Base-by-base conservation (phyloP, 768 basidiomycete species). In the Mycena haematopus region DNA sequence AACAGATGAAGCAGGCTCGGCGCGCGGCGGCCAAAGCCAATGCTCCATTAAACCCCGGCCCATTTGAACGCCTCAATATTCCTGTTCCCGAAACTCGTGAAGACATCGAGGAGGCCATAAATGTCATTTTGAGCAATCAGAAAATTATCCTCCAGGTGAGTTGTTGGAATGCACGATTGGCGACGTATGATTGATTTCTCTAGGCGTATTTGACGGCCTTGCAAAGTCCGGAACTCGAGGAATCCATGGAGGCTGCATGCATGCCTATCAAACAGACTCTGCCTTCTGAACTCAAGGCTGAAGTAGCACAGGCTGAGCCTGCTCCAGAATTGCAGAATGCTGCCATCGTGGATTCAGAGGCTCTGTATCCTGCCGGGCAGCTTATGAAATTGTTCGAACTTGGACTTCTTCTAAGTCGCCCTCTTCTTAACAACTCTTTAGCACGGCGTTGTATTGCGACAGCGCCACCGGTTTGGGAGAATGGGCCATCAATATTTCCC, bases 61-160 rank as follows among this genome's bases (percentile, higher is more conserved):
- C 70, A 0, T 78, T 82, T 49, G 67, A 65, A 6, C 72, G 60
- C 29, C 67, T 81, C 21, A 71, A 71, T 1, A 27, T 61, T 1
- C 49, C 44, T 13, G 67, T 75, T 2, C 80, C 82, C 6, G 36
- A 35, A 9, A 69, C 61, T 9, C 38, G 45, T 1, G 60, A 44
- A 11, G 76, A 75, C 14, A 72, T 71, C 0, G 31, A 46, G 2
- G 25, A 46, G 5, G 52, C 69, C 14, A 62, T 69, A 0, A 10
- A 15, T 2, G 38, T 68, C 2, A 63, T 81, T 35, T 46, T 72
- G 8, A 31, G 38, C 0, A 45, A 71, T 1, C 76, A 78, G 53
- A 71, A 71, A 82, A 89, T 6, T 82, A 84, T 8, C 79, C 77
- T 0, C 74, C 79, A 21, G 87, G 85, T 0, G 79, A 82, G 53